A percentile compares a stretch with the other conserved stretches of the same genome.
phyloP scores from a whole-genome alignment of 2,329 filamentous ascomycete genomes.

The Penicillium sp. region DNA sequence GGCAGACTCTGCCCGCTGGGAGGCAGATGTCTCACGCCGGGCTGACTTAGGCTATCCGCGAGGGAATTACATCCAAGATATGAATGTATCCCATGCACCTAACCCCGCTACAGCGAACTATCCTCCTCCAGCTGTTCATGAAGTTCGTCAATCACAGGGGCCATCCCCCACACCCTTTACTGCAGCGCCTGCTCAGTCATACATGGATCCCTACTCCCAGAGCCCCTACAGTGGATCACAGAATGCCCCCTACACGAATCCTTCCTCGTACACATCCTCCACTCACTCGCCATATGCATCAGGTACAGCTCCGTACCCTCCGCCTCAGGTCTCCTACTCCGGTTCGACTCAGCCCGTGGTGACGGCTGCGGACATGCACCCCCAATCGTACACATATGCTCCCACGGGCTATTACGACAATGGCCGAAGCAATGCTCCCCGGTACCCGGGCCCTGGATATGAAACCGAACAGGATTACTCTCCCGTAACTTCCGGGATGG shows the following conservation, averaged over 20 bases:
- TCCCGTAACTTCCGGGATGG: conserved; percentile 41
- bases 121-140: conserved; percentile 38
- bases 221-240: conserved; percentile 34
- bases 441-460: conserved; percentile 44
- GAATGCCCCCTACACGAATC: conserved; percentile 34
- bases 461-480: conserved; percentile 44
- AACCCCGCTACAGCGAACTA: conserved; percentile 41
- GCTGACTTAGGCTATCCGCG: conserved; percentile 42
- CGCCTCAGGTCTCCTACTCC: conserved; percentile 35
- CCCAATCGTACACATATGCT: conserved; percentile 41
- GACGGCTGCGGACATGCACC: conserved; percentile 40
- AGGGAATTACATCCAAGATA: conserved; percentile 44
- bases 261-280: conserved; percentile 31
- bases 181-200: conserved; percentile 35
- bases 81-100: conserved; percentile 38
- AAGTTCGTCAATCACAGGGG: conserved; percentile 39
- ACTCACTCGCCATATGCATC: conserved; percentile 37
- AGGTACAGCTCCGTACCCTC: conserved; percentile 38
- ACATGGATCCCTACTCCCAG: conserved; percentile 38
- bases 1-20: conserved; percentile 54
- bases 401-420: conserved; percentile 39
- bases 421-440: conserved; percentile 42
- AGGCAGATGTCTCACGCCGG: conserved; percentile 43
- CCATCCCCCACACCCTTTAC: conserved; percentile 40
- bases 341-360: conserved; percentile 39